Base-by-base conservation (phyloP, 306 rosid species). In the Casuarina equisetifolia region DNA sequence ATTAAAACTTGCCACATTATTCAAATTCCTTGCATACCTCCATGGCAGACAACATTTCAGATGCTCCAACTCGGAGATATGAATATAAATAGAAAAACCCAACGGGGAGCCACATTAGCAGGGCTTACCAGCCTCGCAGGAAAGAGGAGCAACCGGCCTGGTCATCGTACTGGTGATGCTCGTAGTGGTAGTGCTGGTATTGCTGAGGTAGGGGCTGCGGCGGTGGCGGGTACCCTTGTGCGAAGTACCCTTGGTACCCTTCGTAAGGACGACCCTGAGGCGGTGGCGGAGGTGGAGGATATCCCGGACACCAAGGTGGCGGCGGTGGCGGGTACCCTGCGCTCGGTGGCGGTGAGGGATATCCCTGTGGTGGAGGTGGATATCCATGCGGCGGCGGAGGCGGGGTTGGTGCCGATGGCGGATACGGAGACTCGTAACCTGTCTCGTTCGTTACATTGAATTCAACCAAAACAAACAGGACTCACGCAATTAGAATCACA, bases 211-310 rank as follows among this genome's bases (percentile, higher is more conserved):
- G 92, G 9, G 86, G 86, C 17, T 87, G 86, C 2, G 91, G 91
- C 9, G 83, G 85, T 5, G 92, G 91, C 19, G 86, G 88, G 74
- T 87, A 89, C 1, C 90, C 92, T 10, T 82, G 85, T 9, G 75
- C 85, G 82, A 91, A 93, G 84, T 93, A 93, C 5, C 88, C 93
- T 54, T 93, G 98, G 72, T 93, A 93, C 6, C 91, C 91, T 40
- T 90, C 87, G 80, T 88, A 81, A 58, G 83, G 88, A 4, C 91
- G 92, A 54, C 43, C 84, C 16, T 25, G 89, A 0, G 72, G 90
- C 2, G 85, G 89, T 1, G 86, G 84, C 0, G 80, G 86, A 2
- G 91, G 94, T 35, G 80, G 86, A 2, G 91, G 94, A 39, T 72
- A 76, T 2, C 85, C 82, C 35, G 84, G 82, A 63, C 67, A 85